Percentiles rank a stretch among this genome's conserved stretches.
Conservation (phyloP, 2,329 filamentous ascomycete genomes). For the Periconia sp. region DNA sequence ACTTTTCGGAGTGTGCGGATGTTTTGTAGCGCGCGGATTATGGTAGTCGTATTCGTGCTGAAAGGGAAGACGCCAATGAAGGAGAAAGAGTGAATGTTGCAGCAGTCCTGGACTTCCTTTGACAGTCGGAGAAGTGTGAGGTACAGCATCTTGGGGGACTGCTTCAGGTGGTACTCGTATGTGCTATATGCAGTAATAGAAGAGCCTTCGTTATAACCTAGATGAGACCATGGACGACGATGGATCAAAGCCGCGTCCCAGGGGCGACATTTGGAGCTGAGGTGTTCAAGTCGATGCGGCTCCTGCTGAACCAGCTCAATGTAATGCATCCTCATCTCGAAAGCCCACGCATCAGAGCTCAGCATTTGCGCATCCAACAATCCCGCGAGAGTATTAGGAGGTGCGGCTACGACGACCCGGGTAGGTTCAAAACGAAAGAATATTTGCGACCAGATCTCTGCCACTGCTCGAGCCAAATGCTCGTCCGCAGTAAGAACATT, state of each 20-base stretch:
- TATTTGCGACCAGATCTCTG: conserved; percentile 37
- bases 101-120: conserved; percentile 30
- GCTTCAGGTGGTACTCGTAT: conserved; percentile 73
- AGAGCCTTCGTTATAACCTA: conserved; percentile 77
- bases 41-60: conserved; percentile 60
- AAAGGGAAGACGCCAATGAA: conserved; percentile 74
- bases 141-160: conserved; percentile 66
- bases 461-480: conserved; percentile 59
- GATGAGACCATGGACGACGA: conserved; percentile 67
- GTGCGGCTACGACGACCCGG: conserved; percentile 54
- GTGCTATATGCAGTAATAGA: conserved; percentile 73
- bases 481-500: conserved; percentile 33
- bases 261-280: conserved; percentile 18
- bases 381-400: conserved; percentile 66
- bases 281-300: conserved; percentile 11
- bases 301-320: conserved; percentile 52
- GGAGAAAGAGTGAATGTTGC: conserved; percentile 54
- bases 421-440: conserved; percentile 36
- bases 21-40: conserved; percentile 30
- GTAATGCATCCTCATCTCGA: conserved; percentile 68
- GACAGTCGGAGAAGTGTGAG: conserved; percentile 49
- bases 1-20: conserved; percentile 41
- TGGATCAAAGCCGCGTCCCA: conserved; percentile 56
- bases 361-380: conserved; percentile 65
- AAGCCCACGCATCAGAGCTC: conserved; percentile 66